Evolutionary conservation across 78 protist genomes (phyloP).

Genomic region (Dictyostelium capitatum): DNA sequence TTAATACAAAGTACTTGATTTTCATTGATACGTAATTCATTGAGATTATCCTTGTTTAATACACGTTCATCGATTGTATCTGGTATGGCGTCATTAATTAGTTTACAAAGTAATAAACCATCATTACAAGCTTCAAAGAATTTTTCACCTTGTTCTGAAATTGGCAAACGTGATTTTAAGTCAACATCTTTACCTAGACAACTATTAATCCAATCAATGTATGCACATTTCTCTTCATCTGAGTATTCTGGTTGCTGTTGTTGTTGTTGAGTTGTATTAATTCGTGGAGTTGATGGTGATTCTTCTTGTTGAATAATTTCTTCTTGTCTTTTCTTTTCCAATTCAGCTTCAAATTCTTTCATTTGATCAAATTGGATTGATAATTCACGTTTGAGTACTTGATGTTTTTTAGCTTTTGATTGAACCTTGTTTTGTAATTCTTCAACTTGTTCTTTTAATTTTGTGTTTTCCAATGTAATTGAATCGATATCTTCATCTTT

Average conservation of each 20-base stretch:
- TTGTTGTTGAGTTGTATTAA: conserved; percentile 6
- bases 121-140: conserved; percentile 17
- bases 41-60: conserved; percentile 51
- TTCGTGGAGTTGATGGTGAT: not conserved
- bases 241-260: conserved; percentile 37
- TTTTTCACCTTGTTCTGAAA: not conserved
- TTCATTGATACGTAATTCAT: conserved; percentile 84
- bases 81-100: conserved; percentile 75
- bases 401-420: conserved; percentile 11
- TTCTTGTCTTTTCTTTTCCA: not conserved
- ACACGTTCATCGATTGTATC: conserved; percentile 89
- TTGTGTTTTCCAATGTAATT: not conserved
- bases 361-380: conserved; percentile 44
- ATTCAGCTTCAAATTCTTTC: conserved; percentile 6
- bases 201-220: conserved; percentile 45
- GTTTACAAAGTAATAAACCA: conserved; percentile 87
- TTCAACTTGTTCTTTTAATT: conserved; percentile 11
- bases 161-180: conserved; percentile 67
- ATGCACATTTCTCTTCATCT: conserved; percentile 25
- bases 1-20: conserved; percentile 86
- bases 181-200: not conserved
- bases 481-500: conserved; percentile 21
- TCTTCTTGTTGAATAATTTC: not conserved
- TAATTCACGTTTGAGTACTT: conserved; percentile 21
- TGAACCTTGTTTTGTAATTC: not conserved